Evolutionary conservation across 805 yeast genomes (phyloP).

Genomic region (Kuraishia borneana): DNA sequence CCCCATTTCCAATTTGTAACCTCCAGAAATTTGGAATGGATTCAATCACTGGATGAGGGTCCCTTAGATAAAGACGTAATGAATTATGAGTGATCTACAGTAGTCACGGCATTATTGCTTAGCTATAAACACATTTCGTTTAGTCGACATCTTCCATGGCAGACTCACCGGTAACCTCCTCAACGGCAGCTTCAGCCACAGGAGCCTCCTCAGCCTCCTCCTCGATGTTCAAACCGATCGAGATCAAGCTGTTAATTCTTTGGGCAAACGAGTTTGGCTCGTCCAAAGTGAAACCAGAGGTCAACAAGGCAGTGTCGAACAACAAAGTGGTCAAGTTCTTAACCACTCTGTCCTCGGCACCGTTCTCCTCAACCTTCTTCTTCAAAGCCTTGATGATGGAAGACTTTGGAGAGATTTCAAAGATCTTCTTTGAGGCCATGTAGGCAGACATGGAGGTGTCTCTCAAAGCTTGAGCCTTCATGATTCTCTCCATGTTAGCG

Average conservation of each 20-base stretch:
- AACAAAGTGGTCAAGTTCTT: conserved; percentile 93
- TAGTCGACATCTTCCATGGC: conserved; percentile 99
- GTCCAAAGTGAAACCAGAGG: conserved; percentile 97
- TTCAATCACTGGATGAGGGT: neutral
- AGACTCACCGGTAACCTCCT: conserved; percentile 73
- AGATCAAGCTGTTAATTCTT: conserved; percentile 96
- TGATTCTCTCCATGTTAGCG: conserved; percentile 99
- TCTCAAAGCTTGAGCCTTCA: conserved; percentile 99
- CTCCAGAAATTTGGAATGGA: too few relatives aligned
- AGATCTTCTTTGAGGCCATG: conserved; percentile 99
- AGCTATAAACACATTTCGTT: too few relatives aligned
- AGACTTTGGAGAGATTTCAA: conserved; percentile 96
- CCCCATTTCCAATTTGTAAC: conserved; percentile 9
- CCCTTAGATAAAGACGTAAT: too few relatives aligned
- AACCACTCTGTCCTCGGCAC: conserved; percentile 97
- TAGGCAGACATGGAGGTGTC: conserved; percentile 97
- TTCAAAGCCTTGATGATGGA: conserved; percentile 91
- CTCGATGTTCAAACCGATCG: conserved; percentile 96
- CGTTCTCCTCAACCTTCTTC: conserved; percentile 93
- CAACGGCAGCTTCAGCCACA: conserved; percentile 35
- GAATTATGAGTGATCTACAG: too few relatives aligned
- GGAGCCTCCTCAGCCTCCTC: conserved; percentile 48
- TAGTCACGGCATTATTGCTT: too few relatives aligned
- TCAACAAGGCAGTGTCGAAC: conserved; percentile 95
- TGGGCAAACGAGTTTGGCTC: conserved; percentile 97